A percentile compares a stretch with the other conserved stretches of the same genome.
phyloP scores from a whole-genome alignment of 768 basidiomycete genomes.

The Phaffia tasmanica region DNA sequence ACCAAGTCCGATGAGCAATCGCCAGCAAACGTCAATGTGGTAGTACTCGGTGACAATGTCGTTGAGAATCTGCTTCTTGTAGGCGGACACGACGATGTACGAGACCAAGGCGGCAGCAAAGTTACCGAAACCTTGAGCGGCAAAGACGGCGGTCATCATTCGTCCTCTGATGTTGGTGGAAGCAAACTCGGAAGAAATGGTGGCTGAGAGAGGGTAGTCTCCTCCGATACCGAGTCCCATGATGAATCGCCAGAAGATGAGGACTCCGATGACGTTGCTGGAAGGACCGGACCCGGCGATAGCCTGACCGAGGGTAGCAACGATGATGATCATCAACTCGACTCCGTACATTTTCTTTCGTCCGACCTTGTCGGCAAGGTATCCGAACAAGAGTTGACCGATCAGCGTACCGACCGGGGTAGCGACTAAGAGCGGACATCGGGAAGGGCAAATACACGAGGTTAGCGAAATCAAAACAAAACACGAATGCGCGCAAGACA shows the following conservation, averaged over 20 bases:
- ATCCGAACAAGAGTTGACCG: conserved; percentile 68
- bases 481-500: conserved; percentile 4
- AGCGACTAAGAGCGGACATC: conserved; percentile 2
- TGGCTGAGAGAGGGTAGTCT: conserved; percentile 75
- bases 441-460: background rate
- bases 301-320: conserved; percentile 68
- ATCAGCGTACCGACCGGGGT: conserved; percentile 63
- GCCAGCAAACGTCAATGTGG: conserved; percentile 55
- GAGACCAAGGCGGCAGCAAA: conserved; percentile 60
- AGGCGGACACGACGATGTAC: conserved; percentile 54
- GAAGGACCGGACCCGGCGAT: conserved; percentile 57
- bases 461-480: conserved; percentile 1
- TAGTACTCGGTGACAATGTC: conserved; percentile 38
- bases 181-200: conserved; percentile 79
- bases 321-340: conserved; percentile 69
- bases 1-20: conserved; percentile 76
- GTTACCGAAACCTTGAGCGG: conserved; percentile 79
- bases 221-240: conserved; percentile 39
- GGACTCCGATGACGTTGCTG: conserved; percentile 59
- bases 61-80: conserved; percentile 52
- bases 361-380: conserved; percentile 64
- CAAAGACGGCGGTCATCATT: conserved; percentile 81
- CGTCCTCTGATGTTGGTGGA: conserved; percentile 64
- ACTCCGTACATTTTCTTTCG: conserved; percentile 67
- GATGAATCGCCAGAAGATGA: conserved; percentile 71